These are phyloP conservation scores for Rauvolfia tetraphylla DNA, from an alignment of 257 asterid genomes.

Conservation along the genomic window DNA sequence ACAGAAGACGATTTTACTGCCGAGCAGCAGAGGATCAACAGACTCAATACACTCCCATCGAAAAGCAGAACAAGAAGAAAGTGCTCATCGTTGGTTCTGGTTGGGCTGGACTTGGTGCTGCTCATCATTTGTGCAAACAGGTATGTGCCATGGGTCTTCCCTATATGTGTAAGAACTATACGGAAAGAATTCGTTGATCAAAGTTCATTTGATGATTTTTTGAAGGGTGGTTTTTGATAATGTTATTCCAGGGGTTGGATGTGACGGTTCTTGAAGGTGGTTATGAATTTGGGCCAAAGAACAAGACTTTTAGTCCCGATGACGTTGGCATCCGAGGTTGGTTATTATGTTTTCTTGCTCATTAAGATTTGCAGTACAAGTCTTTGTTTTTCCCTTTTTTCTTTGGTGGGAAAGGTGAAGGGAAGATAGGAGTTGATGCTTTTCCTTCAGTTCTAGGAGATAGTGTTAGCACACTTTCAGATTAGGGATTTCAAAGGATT, in stretches of 20 bases:
- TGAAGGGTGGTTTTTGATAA: neutral
- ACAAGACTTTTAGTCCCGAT: conserved; percentile 48
- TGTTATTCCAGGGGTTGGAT: conserved; percentile 55
- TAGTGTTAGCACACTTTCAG: neutral
- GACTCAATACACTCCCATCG: conserved; percentile 9
- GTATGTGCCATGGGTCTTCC: conserved; percentile 7
- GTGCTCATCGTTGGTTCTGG: conserved; percentile 60
- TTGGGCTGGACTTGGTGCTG: conserved; percentile 69
- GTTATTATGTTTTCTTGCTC: neutral
- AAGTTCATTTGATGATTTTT: neutral
- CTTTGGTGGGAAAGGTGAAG: neutral
- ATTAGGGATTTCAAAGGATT: neutral
- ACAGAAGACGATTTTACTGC: conserved; percentile 35
- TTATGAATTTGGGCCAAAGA: conserved; percentile 51
- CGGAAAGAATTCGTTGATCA: neutral
- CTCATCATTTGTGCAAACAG: conserved; percentile 65
- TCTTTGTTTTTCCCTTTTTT: neutral
- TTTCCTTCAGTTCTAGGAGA: neutral
- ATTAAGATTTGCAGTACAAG: neutral
- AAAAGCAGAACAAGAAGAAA: conserved; percentile 43
- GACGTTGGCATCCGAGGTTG: conserved; percentile 55
- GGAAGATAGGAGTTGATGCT: no score
- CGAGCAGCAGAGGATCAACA: conserved; percentile 42
- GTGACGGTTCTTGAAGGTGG: conserved; percentile 72
- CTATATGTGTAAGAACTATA: neutral